Conservation (phyloP, 1,284 basidiomycete species). For the Marasmius fiardii region DNA sequence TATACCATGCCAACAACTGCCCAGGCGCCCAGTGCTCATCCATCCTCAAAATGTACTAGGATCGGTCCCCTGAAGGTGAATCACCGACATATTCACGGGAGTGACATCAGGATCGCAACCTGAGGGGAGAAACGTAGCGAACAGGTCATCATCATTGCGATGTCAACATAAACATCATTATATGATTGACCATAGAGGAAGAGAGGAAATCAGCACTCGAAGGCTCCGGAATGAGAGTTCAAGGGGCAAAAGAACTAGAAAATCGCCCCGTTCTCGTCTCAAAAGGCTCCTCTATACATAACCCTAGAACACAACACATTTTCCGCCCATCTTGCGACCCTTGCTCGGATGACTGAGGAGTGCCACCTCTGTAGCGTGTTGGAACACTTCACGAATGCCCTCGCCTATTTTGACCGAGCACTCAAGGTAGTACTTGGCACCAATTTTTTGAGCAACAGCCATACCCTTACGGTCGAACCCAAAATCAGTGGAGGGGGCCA, state of each 20-base stretch:
- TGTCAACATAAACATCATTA: conserved; percentile 3
- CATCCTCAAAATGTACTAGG: too few species aligned
- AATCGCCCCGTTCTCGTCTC: neutral
- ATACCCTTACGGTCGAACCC: conserved; percentile 75
- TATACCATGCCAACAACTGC: too few species aligned
- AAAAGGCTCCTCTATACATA: neutral
- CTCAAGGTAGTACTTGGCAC: conserved; percentile 86
- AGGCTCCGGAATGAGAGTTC: neutral
- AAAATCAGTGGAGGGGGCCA: too few species aligned
- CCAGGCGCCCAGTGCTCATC: too few species aligned
- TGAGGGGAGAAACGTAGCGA: neutral
- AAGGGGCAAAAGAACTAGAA: neutral
- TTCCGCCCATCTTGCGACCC: conserved; percentile 32
- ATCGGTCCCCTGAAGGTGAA: too few species aligned
- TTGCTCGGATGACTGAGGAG: conserved; percentile 49
- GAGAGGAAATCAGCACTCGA: neutral
- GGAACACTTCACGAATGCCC: conserved; percentile 91
- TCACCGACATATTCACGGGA: too few species aligned
- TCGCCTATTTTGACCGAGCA: conserved; percentile 89
- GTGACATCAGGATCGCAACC: neutral
- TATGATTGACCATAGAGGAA: neutral
- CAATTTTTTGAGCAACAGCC: conserved; percentile 87
- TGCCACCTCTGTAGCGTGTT: conserved; percentile 82
- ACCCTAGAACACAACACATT: conserved; percentile 53
- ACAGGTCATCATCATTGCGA: neutral